Evolutionary conservation across 164 flowering plant species (phyloP).

Genomic region (Malania oleifera): DNA sequence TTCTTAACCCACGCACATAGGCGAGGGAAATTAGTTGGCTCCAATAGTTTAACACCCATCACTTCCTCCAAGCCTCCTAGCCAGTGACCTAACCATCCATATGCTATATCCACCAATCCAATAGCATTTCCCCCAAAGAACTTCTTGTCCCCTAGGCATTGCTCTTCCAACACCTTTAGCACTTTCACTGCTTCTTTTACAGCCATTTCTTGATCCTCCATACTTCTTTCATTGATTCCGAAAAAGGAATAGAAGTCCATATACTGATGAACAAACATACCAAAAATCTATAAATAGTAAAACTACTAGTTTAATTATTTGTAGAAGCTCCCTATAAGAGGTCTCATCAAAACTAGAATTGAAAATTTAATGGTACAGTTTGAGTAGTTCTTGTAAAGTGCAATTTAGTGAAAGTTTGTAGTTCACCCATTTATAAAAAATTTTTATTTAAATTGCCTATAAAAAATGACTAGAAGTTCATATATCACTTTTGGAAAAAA

Average conservation of each 20-base stretch:
- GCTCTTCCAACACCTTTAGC: constrained; percentile 13
- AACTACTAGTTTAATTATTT: no score
- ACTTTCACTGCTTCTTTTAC: constrained; percentile 2
- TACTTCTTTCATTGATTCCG: no score
- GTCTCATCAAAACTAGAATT: no score
- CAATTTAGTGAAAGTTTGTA: no score
- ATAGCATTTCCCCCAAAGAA: constrained; percentile 16
- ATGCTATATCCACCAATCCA: constrained; percentile 10
- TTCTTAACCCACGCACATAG: constrained; percentile 12
- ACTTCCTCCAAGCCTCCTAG: constrained; percentile 10
- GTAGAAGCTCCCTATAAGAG: no score
- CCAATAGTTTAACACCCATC: constrained; percentile 2
- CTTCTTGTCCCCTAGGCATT: constrained; percentile 14
- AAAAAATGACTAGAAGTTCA: no score
- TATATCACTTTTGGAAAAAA: no score
- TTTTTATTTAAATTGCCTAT: no score
- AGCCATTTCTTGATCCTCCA: constrained; percentile 15
- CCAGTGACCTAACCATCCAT: constrained; percentile 8
- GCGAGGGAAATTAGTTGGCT: constrained; percentile 12
- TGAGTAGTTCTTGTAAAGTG: no score
- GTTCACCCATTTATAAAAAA: no score
- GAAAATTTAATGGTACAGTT: no score
- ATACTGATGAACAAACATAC: not conserved
- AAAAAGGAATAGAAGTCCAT: not conserved
- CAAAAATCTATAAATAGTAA: no score